Base-by-base conservation (phyloP, 768 basidiomycete species). In the Udeniomyces megalosporus region DNA sequence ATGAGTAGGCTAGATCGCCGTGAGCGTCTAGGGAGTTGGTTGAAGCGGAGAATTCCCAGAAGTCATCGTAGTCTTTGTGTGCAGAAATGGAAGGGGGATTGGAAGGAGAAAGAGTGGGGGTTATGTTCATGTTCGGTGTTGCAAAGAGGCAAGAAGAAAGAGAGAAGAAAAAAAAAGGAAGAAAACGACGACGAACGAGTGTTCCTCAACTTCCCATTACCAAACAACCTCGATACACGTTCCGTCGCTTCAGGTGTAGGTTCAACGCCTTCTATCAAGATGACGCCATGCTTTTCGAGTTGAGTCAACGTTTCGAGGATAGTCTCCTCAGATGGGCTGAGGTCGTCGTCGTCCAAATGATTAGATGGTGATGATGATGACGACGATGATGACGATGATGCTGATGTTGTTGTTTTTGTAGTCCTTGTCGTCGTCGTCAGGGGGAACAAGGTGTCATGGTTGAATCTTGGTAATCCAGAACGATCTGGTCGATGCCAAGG, bases 41-140 rank as follows among this genome's bases (percentile, higher is more conserved):
- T 70, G 93, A 84, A 0, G 92, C 82, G 0, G 90, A 95, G 70
- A 97, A 93, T 69, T 96, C 89, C 92, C 93, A 99, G 74, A 96
- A 92, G 61, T 82, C 83, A 35, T 92, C 93, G 69, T 97, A 89
- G 44, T 63, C 38, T 42, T 8, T 8, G 38, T 8, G 17, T 8
- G 38, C 17, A 8, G 38, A 17, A 17, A 42, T 17, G 38, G 8
- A 42, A 42, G 17, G 38, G 38, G 17, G 38, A 17, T 8, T 42
- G 8, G 38, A 42, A 8, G 38, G 17, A 42, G 38, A 42, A 8
- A 8, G 17, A 17, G 8, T 17, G 10, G 10, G 38, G 17, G 38
- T 42, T 8, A 42, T 17, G 38, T 42, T 42, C 38, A 42, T 8
- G 38, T 8, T 8, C 38, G 8, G 17, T 42, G n/a, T n/a, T n/a